A percentile compares a stretch with the other conserved stretches of the same genome.
These are phyloP conservation scores for Cryptococcus maquisensis DNA, from an alignment of 1,284 basidiomycete genomes.

Conservation along the genomic window DNA sequence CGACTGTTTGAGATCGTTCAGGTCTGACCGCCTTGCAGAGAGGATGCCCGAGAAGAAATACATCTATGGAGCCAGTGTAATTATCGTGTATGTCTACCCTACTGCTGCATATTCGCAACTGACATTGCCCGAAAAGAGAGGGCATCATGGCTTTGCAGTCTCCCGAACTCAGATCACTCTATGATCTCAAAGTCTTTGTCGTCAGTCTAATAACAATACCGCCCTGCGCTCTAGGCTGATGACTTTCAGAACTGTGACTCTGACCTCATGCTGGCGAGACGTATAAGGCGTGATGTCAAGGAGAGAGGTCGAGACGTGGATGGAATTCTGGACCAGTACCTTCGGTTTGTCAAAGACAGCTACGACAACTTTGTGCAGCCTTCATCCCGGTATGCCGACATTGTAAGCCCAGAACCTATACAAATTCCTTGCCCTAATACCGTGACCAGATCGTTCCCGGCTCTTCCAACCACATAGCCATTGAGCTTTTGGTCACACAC, in stretches of 20 bases:
- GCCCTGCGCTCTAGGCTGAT: background rate
- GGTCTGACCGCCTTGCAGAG: conserved; percentile 45
- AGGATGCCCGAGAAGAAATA: conserved; percentile 80
- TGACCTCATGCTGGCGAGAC: conserved; percentile 92
- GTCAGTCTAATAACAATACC: conserved; percentile 3
- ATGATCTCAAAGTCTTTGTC: conserved; percentile 77
- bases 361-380: conserved; percentile 95
- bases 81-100: conserved; percentile 61
- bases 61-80: conserved; percentile 90
- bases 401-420: conserved; percentile 55
- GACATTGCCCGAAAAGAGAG: conserved; percentile 52
- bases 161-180: conserved; percentile 67
- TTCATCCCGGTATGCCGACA: conserved; percentile 79
- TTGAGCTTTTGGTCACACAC: conserved; percentile 89
- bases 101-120: conserved; percentile 43
- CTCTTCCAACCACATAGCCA: conserved; percentile 71
- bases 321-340: conserved; percentile 82
- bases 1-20: background rate
- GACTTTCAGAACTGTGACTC: conserved; percentile 66
- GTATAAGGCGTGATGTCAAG: conserved; percentile 79
- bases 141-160: conserved; percentile 90
- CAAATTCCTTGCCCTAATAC: background rate
- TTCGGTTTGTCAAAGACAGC: conserved; percentile 87
- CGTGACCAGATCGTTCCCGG: conserved; percentile 78
- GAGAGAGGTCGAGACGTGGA: conserved; percentile 82